Evolutionary conservation across 176 grass and related monocot genomes (phyloP), one percentile per base, ranked within the genome.

Genomic region (Oryza meridionalis): DNA sequence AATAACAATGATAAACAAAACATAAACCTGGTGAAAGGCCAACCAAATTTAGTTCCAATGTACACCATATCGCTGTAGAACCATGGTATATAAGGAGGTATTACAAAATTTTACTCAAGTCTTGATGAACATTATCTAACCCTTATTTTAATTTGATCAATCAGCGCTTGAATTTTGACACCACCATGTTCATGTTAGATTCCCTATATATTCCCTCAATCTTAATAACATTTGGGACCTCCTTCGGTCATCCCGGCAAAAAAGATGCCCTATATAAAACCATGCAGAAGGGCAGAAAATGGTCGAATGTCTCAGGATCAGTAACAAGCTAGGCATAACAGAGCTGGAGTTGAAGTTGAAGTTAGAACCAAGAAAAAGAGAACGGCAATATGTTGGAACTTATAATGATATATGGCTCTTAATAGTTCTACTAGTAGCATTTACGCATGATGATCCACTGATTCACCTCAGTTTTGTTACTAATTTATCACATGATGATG

Each of bases 11-110:
- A 45, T 72, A 3, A 43, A 11, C 5, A 49, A 82, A 58, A 21
- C 53, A 8, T 76, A 87, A 55, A 74, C 16, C 21, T 69, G 8
- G 35, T 44, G 12, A 80, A 37, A 40, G 61, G 26, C 10, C 53
- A 71, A 19, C 42, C 0, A 70, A 22, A 77, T 82, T 25, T 40
- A 82, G 22, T 77, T 72, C 69, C 42, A 77, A 33, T 12, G 58
- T 61, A 43, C 32, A 81, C 45, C 11, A 75, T 50, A 73, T 42
- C 10, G 27, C 21, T 82, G n/a, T 19, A 77, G 31, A 72, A 77
- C 43, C 42, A 26, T 17, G 2, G 50, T 58, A 38, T 77, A 43
- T 22, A 63, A 64, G 38, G 21, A 69, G 27, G 37, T 70, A 33
- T 11, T 38, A 11, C 42, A 77, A 14, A 76, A 77, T 76, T 70